Conservation (phyloP, 1,139 yeast genomes). For the Hemisphaericaspora subhashii region DNA sequence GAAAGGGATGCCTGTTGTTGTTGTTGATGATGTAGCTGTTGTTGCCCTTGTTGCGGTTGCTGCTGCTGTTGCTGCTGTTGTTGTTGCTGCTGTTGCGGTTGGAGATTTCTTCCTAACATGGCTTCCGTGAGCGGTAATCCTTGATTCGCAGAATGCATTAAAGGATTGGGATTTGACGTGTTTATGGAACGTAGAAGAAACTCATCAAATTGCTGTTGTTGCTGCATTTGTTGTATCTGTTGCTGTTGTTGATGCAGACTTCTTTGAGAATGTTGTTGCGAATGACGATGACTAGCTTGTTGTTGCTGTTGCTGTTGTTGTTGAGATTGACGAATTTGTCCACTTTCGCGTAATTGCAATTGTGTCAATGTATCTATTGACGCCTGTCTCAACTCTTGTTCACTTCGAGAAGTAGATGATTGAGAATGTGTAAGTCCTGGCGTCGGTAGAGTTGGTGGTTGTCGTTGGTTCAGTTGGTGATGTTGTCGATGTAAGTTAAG, state of each 20-base stretch:
- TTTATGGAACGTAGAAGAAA: constrained; percentile 24
- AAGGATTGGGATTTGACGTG: constrained; percentile 4
- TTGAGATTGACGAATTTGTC: constrained; percentile 20
- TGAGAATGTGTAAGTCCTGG: constrained; percentile 2
- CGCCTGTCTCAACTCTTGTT: constrained; percentile 5
- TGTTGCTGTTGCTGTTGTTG: constrained; percentile 18
- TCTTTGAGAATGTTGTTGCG: constrained; percentile 2
- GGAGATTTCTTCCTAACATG: constrained; percentile 4
- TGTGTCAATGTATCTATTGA: constrained; percentile 6
- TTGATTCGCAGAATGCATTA: constrained; percentile 3
- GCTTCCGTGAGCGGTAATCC: constrained; percentile 5
- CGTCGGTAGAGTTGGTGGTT: constrained; percentile 7
- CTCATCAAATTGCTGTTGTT: constrained; percentile 27
- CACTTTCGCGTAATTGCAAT: constrained; percentile 8
- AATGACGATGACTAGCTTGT: constrained; percentile 14
- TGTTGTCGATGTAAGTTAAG: constrained; percentile 8
- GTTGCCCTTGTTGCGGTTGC: neutral
- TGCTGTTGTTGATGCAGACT: constrained; percentile 11
- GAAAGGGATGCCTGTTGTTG: constrained; percentile 1
- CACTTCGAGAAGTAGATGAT: neutral
- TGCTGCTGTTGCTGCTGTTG: constrained; percentile 3
- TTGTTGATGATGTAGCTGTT: neutral
- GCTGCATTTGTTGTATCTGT: constrained; percentile 16
- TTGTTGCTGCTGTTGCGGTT: constrained; percentile 2
- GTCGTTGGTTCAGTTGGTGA: constrained; percentile 11